Evolutionary conservation across 31 red algal genomes (phyloP).

Genomic region (Bonnemaisonia californica): DNA sequence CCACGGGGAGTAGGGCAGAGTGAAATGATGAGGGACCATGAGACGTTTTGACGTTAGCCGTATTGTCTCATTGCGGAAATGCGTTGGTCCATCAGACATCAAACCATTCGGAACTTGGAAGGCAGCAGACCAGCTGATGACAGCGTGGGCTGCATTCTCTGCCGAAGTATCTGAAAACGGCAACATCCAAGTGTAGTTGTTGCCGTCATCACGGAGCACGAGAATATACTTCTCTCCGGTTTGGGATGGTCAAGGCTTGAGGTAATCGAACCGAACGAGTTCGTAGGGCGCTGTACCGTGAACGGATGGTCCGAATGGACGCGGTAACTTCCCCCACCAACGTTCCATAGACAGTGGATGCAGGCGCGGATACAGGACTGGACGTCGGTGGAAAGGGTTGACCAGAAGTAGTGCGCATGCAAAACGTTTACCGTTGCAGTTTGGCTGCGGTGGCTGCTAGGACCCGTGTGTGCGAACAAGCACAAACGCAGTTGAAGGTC

Average conservation of each 20-base stretch:
- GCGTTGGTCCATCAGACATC: slow-evolving; percentile 14
- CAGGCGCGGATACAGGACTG: neutral
- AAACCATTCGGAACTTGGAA: neutral
- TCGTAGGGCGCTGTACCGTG: neutral
- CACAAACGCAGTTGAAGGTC: slow-evolving; percentile 21
- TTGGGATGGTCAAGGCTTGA: neutral
- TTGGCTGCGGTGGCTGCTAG: neutral
- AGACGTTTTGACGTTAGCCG: neutral
- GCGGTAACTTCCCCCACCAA: neutral
- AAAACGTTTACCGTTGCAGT: neutral
- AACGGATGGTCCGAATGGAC: neutral
- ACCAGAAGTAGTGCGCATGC: neutral
- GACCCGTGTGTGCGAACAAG: neutral
- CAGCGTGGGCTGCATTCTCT: neutral
- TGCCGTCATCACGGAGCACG: neutral
- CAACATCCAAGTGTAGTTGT: neutral
- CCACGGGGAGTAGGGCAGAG: slow-evolving; percentile 25
- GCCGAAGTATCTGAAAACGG: neutral
- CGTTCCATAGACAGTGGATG: neutral
- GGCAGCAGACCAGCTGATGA: slow-evolving; percentile 4
- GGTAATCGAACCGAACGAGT: neutral
- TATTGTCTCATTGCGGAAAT: slow-evolving; percentile 14
- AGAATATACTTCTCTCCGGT: slow-evolving; percentile 12
- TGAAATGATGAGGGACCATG: neutral
- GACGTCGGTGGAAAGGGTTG: neutral